Conservation (phyloP, 2,329 filamentous ascomycete species). For the Diaporthe sp. region DNA sequence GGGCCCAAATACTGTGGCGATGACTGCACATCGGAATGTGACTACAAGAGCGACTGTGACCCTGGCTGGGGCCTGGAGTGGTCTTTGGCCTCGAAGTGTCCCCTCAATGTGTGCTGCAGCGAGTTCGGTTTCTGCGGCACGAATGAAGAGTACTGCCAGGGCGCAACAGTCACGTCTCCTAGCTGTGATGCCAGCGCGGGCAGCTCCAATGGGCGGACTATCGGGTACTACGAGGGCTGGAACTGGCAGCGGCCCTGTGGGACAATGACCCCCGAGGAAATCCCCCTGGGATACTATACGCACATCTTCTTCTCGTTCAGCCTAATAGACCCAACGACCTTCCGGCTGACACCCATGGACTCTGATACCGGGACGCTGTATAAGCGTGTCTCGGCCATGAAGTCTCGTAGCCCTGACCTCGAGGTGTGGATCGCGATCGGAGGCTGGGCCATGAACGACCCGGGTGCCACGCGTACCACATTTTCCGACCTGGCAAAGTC, state of each 20-base stretch:
- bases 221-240: not conserved
- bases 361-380: not conserved
- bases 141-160: not conserved
- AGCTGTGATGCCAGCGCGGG: not conserved
- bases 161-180: not conserved
- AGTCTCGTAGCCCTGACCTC: not conserved
- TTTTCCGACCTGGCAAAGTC: not conserved
- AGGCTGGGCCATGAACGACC: not conserved
- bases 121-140: not conserved
- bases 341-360: not conserved
- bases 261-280: not conserved
- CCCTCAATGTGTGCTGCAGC: not conserved
- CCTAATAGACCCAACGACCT: not conserved
- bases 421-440: not conserved
- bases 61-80: not conserved
- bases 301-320: not conserved
- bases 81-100: not conserved
- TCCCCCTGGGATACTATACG: not conserved
- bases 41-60: conserved; percentile 2
- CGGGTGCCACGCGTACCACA: not conserved
- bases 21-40: not conserved
- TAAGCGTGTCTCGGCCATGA: not conserved
- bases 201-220: not conserved
- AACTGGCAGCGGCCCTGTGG: not conserved
- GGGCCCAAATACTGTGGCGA: not conserved